Conservation (phyloP, 495 filamentous ascomycete genomes). For the Penicillium simplicissimum region DNA sequence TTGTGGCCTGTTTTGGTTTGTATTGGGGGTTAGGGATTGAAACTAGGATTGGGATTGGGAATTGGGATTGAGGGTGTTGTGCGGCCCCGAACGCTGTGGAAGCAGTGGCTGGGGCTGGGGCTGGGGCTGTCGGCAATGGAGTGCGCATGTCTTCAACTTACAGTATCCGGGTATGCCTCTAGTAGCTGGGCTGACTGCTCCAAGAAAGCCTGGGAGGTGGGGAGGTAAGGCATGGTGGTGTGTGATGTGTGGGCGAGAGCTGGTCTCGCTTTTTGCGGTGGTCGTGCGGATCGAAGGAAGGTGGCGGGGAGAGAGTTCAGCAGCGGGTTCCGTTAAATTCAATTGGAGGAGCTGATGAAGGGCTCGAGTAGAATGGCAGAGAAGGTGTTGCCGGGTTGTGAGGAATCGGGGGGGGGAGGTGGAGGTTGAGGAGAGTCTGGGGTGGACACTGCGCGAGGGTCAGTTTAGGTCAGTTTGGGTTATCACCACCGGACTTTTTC, state of each 20-base stretch:
- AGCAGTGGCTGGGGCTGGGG: neutral
- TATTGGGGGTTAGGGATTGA: neutral
- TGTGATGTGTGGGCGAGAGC: constrained; percentile 14
- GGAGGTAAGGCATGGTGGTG: constrained; percentile 58
- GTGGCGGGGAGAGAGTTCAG: neutral
- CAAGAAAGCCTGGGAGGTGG: constrained; percentile 62
- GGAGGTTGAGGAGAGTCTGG: constrained; percentile 5
- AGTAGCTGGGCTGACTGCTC: constrained; percentile 63
- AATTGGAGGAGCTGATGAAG: neutral
- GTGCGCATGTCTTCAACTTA: constrained; percentile 34
- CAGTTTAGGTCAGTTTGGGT: constrained; percentile 7
- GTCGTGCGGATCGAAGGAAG: neutral
- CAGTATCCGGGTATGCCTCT: constrained; percentile 63
- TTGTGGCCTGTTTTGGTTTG: constrained; percentile 2
- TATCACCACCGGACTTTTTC: constrained; percentile 33
- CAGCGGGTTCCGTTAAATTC: neutral
- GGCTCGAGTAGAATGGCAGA: neutral
- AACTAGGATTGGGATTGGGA: neutral
- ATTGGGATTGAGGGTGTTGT: neutral
- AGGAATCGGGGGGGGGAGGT: neutral
- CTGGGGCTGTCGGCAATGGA: no score
- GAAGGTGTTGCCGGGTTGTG: constrained; percentile 1
- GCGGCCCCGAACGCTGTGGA: neutral
- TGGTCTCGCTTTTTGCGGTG: constrained; percentile 18
- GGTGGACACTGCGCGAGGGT: neutral